Percentiles rank a stretch among this genome's conserved stretches.
These are phyloP conservation scores for Maudiozyma barnettii DNA, from an alignment of 805 yeast species.

Conservation along the genomic window DNA sequence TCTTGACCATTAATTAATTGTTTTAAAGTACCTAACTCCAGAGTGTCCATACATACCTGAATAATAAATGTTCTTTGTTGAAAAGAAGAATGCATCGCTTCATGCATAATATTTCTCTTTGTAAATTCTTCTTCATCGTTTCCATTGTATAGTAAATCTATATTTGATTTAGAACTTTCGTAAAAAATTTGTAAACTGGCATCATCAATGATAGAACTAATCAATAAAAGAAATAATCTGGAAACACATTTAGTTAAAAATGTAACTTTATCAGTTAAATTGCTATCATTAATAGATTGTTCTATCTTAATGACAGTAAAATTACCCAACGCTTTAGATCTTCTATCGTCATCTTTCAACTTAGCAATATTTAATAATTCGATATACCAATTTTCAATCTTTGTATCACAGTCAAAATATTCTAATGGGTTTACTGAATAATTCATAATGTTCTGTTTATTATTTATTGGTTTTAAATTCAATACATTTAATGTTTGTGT, in stretches of 20 bases:
- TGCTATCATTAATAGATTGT: conserved; percentile 5
- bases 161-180: conserved; percentile 27
- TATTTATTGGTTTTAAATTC: neutral
- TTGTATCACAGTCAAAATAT: conserved; percentile 10
- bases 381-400: conserved; percentile 28
- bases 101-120: conserved; percentile 69
- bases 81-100: conserved; percentile 34
- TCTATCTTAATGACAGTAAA: conserved; percentile 22
- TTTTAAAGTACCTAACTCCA: conserved; percentile 15
- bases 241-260: conserved; percentile 36
- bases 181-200: conserved; percentile 40
- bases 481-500: neutral
- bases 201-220: conserved; percentile 54
- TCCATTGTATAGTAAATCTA: conserved; percentile 57
- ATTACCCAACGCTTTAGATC: conserved; percentile 12
- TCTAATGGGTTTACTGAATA: neutral
- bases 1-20: conserved; percentile 40
- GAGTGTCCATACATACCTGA: conserved; percentile 14
- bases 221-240: conserved; percentile 60
- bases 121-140: conserved; percentile 44
- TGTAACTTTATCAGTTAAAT: conserved; percentile 13
- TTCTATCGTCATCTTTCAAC: conserved; percentile 24
- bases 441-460: neutral
- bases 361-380: conserved; percentile 26
- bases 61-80: conserved; percentile 31